These are phyloP conservation scores for Xanthoconium purpureum DNA, from an alignment of 768 basidiomycete genomes.

Conservation along the genomic window DNA sequence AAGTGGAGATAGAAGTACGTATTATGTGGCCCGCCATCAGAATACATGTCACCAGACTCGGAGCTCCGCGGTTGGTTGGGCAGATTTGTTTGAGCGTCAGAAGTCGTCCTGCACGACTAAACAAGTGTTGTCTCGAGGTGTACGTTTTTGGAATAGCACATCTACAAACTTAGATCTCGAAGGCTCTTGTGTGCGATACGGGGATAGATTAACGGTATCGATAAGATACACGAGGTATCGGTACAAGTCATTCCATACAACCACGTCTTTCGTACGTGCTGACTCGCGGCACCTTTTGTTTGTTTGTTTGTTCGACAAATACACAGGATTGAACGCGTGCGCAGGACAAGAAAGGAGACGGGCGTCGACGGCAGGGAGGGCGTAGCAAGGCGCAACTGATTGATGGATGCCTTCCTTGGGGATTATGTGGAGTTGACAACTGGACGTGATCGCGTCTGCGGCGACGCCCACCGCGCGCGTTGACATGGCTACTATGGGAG, in stretches of 20 bases:
- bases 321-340: not conserved
- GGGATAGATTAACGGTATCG: constrained; percentile 18
- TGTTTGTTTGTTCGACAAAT: not conserved
- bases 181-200: not conserved
- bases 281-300: not conserved
- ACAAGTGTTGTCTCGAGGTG: not conserved
- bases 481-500: constrained; percentile 21
- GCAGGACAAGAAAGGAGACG: constrained; percentile 4
- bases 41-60: constrained; percentile 10
- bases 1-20: constrained; percentile 25
- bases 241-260: not conserved
- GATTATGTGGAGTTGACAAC: constrained; percentile 11
- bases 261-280: not conserved
- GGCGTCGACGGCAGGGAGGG: not conserved
- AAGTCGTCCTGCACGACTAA: constrained; percentile 9
- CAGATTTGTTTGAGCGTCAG: not conserved
- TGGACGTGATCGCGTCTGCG: constrained; percentile 2
- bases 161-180: constrained; percentile 11
- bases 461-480: constrained; percentile 3
- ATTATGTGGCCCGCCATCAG: constrained; percentile 1
- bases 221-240: constrained; percentile 21
- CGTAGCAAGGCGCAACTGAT: not conserved
- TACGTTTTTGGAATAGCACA: constrained; percentile 13
- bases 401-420: constrained; percentile 1
- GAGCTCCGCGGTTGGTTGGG: constrained; percentile 31